Conservation (phyloP, 139 green algal species). For the Chlorella sp. region DNA sequence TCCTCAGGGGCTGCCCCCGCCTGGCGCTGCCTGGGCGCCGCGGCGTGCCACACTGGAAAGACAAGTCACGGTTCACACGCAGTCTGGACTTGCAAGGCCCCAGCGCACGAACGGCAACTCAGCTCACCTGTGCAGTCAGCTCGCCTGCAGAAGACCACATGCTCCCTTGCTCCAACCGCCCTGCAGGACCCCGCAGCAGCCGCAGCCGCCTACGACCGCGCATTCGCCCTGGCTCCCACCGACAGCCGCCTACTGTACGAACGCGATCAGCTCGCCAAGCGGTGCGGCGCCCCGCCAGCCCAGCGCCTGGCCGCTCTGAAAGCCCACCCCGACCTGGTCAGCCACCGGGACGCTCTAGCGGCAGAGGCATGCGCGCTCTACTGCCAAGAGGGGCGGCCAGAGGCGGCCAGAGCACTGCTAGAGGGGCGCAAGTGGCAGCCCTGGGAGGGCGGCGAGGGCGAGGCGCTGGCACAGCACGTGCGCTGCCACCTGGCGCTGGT, state of each 20-base stretch:
- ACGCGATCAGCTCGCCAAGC: slow-evolving; percentile 21
- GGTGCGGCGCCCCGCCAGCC: not conserved
- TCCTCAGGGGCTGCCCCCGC: not conserved
- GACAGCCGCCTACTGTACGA: slow-evolving; percentile 25
- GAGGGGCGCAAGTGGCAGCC: slow-evolving; percentile 2
- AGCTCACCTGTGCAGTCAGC: too few species aligned
- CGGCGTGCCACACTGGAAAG: not conserved
- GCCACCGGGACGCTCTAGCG: not conserved
- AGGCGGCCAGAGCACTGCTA: not conserved
- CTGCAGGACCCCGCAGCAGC: not conserved
- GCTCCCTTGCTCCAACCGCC: too few species aligned
- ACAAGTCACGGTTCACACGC: not conserved
- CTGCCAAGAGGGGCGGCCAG: slow-evolving; percentile 8
- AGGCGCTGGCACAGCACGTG: slow-evolving; percentile 22
- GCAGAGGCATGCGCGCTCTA: slow-evolving; percentile 9
- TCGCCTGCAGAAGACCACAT: too few species aligned
- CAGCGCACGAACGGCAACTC: too few species aligned
- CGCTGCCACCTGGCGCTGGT: not conserved
- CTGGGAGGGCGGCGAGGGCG: slow-evolving; percentile 22
- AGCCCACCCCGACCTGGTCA: not conserved
- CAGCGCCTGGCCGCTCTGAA: not conserved
- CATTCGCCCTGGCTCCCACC: not conserved
- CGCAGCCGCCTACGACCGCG: not conserved
- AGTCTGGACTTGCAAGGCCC: too few species aligned
- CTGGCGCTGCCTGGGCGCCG: slow-evolving; percentile 11